These are phyloP conservation scores for Didymella exigua DNA, from an alignment of 2,329 filamentous ascomycete genomes.

Conservation along the genomic window DNA sequence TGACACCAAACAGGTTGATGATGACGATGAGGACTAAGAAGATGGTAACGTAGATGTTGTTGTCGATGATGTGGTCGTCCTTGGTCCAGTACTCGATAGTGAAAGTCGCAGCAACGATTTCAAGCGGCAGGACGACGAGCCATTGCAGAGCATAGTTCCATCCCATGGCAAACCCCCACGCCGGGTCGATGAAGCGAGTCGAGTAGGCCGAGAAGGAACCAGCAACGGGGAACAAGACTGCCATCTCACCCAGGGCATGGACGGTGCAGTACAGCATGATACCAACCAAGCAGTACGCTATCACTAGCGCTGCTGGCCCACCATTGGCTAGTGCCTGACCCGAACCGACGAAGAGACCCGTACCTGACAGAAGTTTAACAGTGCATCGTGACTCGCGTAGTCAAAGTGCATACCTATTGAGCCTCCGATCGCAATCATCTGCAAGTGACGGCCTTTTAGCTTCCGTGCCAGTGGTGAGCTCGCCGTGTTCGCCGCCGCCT, in stretches of 20 bases:
- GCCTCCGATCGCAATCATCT: slow-evolving; percentile 94
- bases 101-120: slow-evolving; percentile 85
- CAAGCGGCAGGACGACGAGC: slow-evolving; percentile 81
- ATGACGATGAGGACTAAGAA: slow-evolving; percentile 76
- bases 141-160: slow-evolving; percentile 94
- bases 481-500: slow-evolving; percentile 67
- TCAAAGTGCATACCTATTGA: slow-evolving; percentile 64
- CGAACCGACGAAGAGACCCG: slow-evolving; percentile 83
- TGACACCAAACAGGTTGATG: slow-evolving; percentile 67
- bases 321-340: slow-evolving; percentile 49
- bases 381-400: slow-evolving; percentile 1
- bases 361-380: slow-evolving; percentile 37
- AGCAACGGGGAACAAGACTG: slow-evolving; percentile 86
- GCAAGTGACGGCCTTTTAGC: slow-evolving; percentile 66
- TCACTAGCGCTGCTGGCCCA: slow-evolving; percentile 22
- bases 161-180: slow-evolving; percentile 94
- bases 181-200: slow-evolving; percentile 88
- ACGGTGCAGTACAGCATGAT: slow-evolving; percentile 58
- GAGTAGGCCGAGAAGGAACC: slow-evolving; percentile 93
- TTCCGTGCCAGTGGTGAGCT: slow-evolving; percentile 74
- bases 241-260: slow-evolving; percentile 88
- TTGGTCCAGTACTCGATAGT: slow-evolving; percentile 77
- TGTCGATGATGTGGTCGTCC: slow-evolving; percentile 15
- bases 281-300: slow-evolving; percentile 30
- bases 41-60: slow-evolving; percentile 56